Percentiles rank a stretch among this genome's conserved stretches.
Conservation (phyloP, 768 basidiomycete species). For the Pisolithus marmoratus region DNA sequence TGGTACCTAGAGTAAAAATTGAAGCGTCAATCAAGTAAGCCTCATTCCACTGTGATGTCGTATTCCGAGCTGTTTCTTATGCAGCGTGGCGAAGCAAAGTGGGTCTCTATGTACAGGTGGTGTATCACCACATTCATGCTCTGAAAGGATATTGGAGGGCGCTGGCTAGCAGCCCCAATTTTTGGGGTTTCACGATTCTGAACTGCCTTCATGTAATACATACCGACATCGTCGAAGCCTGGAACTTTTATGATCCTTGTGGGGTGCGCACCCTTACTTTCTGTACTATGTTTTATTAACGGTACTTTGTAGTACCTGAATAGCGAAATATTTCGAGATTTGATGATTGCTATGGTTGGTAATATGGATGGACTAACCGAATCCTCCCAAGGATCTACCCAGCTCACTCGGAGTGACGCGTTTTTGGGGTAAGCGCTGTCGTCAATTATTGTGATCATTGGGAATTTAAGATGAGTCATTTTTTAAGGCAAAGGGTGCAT, state of each 20-base stretch:
- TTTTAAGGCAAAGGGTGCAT: background rate
- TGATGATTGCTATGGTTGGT: background rate
- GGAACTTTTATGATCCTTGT: conserved; percentile 15
- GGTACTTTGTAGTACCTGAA: background rate
- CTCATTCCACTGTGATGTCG: no score
- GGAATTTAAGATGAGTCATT: background rate
- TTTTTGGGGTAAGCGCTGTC: no score
- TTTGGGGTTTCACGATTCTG: conserved; percentile 3
- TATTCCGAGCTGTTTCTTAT: background rate
- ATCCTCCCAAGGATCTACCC: no score
- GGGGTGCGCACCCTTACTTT: background rate
- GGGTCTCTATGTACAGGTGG: background rate
- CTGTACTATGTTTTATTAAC: background rate
- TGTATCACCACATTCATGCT: background rate
- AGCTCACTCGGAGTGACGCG: no score
- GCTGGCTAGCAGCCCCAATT: conserved; percentile 7
- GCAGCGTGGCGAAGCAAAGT: conserved; percentile 4
- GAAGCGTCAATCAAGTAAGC: conserved; percentile 1
- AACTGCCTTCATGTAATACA: conserved; percentile 14
- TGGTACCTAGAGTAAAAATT: background rate
- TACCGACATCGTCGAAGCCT: conserved; percentile 12
- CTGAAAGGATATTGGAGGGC: conserved; percentile 15
- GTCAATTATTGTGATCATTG: background rate
- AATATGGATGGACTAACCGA: no score
- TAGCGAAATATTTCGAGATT: background rate